Conservation (phyloP, 2,329 filamentous ascomycete genomes). For the Dryadomyces quercivorus region DNA sequence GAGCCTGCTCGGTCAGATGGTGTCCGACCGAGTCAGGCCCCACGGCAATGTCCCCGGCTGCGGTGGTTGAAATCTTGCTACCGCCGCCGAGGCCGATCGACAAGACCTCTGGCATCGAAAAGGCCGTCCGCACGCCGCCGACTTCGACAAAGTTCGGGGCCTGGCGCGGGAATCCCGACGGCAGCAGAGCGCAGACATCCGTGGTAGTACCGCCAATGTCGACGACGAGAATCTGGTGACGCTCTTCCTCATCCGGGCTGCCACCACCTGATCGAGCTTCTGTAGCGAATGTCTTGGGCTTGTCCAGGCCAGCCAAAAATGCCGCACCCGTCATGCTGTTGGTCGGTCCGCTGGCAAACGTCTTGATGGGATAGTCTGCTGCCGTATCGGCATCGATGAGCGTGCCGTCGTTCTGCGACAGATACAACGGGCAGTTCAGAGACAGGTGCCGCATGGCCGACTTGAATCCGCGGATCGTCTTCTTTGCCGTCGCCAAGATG, state of each 20-base stretch:
- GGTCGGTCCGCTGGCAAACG: constrained; percentile 50
- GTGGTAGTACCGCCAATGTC: constrained; percentile 57
- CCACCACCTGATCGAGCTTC: not conserved
- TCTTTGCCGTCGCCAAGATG: constrained; percentile 42
- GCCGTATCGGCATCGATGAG: constrained; percentile 41
- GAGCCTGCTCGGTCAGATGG: constrained; percentile 37
- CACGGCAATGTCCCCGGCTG: constrained; percentile 25
- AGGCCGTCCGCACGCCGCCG: constrained; percentile 50
- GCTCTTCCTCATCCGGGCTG: constrained; percentile 1
- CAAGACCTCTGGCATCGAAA: constrained; percentile 42
- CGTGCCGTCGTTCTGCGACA: constrained; percentile 53
- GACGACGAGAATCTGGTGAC: constrained; percentile 34
- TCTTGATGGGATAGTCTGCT: constrained; percentile 44
- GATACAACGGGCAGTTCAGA: constrained; percentile 41
- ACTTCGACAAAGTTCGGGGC: constrained; percentile 49
- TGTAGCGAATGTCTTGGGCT: constrained; percentile 10
- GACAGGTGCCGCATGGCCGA: constrained; percentile 36
- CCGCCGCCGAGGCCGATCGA: constrained; percentile 48
- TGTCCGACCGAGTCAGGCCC: constrained; percentile 17
- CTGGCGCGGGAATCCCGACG: constrained; percentile 51
- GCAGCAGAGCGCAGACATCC: constrained; percentile 47
- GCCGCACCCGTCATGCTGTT: constrained; percentile 53
- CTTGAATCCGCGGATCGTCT: constrained; percentile 43
- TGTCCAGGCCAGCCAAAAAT: constrained; percentile 34
- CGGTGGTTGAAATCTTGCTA: constrained; percentile 16